Conservation (phyloP, 306 rosid genomes). For the Carpinus viminea region DNA sequence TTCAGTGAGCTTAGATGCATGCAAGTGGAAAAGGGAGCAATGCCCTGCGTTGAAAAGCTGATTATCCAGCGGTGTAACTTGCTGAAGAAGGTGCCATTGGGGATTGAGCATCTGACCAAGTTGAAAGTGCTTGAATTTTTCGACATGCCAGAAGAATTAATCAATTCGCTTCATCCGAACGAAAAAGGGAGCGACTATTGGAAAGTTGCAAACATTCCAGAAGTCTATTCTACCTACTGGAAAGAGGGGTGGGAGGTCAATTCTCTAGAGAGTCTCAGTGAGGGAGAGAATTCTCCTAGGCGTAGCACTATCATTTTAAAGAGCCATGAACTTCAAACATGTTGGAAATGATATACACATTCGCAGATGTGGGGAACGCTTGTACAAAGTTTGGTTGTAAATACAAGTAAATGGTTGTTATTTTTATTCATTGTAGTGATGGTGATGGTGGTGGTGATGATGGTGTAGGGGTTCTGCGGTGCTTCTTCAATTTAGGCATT, state of each 20-base stretch:
- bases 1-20: slow-evolving; percentile 51
- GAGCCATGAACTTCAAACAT: neutral
- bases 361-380: neutral
- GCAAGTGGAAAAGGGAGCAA: slow-evolving; percentile 55
- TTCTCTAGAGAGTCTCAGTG: neutral
- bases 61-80: slow-evolving; percentile 52
- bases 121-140: slow-evolving; percentile 58
- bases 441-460: no score
- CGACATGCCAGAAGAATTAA: slow-evolving; percentile 63
- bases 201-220: slow-evolving; percentile 58
- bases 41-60: slow-evolving; percentile 64
- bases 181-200: slow-evolving; percentile 48
- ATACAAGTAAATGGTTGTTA: neutral
- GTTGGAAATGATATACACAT: neutral
- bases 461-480: neutral
- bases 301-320: neutral
- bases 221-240: slow-evolving; percentile 62
- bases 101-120: slow-evolving; percentile 48
- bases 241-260: slow-evolving; percentile 67
- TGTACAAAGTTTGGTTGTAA: neutral
- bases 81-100: slow-evolving; percentile 53
- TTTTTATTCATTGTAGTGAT: neutral
- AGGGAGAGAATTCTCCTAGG: neutral
- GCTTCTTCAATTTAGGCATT: neutral
- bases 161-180: slow-evolving; percentile 44